Base-by-base conservation (phyloP, 768 basidiomycete species). In the Suillus luteus region DNA sequence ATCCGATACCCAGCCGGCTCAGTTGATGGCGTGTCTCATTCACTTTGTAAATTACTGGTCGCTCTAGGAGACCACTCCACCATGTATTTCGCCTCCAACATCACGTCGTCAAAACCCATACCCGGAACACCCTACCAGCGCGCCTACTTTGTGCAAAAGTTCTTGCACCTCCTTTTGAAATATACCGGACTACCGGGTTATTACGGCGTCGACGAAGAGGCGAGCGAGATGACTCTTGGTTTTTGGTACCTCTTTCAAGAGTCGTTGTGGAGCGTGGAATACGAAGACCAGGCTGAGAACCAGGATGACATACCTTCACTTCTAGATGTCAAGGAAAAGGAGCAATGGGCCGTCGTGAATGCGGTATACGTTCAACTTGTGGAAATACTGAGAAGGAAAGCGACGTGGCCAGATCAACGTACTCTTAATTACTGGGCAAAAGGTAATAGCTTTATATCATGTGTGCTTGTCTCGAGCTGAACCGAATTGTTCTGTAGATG, bases 191-290 rank as follows among this genome's bases (percentile, higher is more conserved):
- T 86, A 11, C 86, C 88, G 0, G 93, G 93, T 0, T 86, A 85
- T 65, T 93, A 89, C 70, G 92, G 91, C 1, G 83, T 85, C 0
- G 94, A 96, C 55, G 95, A 96, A 72, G 91, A 93, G 57, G 89
- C 92, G 71, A 95, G 92, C 69, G 93, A 96, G 75, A 83, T 90
- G 81, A 91, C 91, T 2, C 82, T 96, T 2, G 86, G 86, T 1
- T 96, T 96, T 69, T 96, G 96, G 91, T 96, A 93, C 66, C 78
- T 93, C 46, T 84, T 96, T 62, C 95, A 96, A 74, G 95, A 98
- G 72, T 86, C 92, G 1, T 73, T 94, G 31, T 94, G 92, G 92
- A 82, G 78, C 41, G 82, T 82, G 14, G 87, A 90, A 60, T 87
- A 81, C 62, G 84, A 84, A 58, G 69, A 71, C 10, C 68, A 49